Evolutionary conservation across 176 grass and related monocot species (phyloP).

Genomic region (Miscanthus lutarioriparius): DNA sequence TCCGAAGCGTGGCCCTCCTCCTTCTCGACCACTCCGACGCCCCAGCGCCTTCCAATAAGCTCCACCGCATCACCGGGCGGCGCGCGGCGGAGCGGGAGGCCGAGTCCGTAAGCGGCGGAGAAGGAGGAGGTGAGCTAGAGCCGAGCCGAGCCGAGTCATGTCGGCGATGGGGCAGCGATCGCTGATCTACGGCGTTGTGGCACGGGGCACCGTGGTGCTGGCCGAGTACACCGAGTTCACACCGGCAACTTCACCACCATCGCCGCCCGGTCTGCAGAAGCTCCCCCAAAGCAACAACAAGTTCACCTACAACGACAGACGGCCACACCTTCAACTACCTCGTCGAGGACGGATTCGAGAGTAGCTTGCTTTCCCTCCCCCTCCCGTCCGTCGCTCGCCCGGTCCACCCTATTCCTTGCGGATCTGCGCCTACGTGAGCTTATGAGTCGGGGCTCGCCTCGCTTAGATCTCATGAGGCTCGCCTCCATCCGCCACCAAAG

Average conservation of each 20-base stretch:
- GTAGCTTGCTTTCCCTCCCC: not conserved
- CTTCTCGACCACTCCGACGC: too few species aligned
- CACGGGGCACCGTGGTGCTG: slow-evolving; percentile 76
- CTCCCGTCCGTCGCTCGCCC: not conserved
- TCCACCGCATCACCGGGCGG: too few species aligned
- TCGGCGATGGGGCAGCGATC: slow-evolving; percentile 75
- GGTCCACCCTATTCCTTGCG: not conserved
- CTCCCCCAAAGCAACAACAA: slow-evolving; percentile 95
- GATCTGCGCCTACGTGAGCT: slow-evolving; percentile 22
- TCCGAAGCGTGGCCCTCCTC: too few species aligned
- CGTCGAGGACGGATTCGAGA: slow-evolving; percentile 92
- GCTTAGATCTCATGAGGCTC: slow-evolving; percentile 9
- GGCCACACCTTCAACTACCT: slow-evolving; percentile 98
- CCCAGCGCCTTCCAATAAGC: too few species aligned
- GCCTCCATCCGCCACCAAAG: slow-evolving; percentile 18
- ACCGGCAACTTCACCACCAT: slow-evolving; percentile 93
- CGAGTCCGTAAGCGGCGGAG: too few species aligned
- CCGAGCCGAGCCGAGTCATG: not conserved
- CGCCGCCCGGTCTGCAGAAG: slow-evolving; percentile 86
- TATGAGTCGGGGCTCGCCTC: not conserved
- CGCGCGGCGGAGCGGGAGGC: too few species aligned
- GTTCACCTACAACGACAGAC: slow-evolving; percentile 94
- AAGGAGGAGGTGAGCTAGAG: too few species aligned
- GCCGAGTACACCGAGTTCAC: slow-evolving; percentile 96
- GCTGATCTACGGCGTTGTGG: slow-evolving; percentile 95